Conservation (phyloP, 768 basidiomycete species). For the Stropharia rugosoannulata region DNA sequence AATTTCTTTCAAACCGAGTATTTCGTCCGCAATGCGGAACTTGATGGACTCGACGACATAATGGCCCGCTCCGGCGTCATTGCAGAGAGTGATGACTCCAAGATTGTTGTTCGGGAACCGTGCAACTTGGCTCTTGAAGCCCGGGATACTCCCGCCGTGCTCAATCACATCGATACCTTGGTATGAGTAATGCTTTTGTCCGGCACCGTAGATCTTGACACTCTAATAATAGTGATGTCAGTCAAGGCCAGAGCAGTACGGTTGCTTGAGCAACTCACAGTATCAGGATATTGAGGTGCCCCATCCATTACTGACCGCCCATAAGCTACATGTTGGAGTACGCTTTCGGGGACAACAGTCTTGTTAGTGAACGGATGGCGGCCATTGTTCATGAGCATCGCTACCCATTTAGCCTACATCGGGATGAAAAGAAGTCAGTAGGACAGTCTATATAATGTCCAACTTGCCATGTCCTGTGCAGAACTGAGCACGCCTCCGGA, state of each 20-base stretch:
- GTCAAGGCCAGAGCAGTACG: too few relatives aligned
- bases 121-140: conserved; percentile 29
- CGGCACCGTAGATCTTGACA: conserved; percentile 37
- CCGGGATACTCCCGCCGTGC: conserved; percentile 41
- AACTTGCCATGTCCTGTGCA: conserved; percentile 37
- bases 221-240: conserved; percentile 24
- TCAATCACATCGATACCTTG: conserved; percentile 42
- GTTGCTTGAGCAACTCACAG: conserved; percentile 10
- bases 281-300: too few relatives aligned
- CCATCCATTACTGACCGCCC: too few relatives aligned
- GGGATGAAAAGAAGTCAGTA: conserved; percentile 15
- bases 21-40: conserved; percentile 35
- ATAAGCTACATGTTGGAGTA: too few relatives aligned
- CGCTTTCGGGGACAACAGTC: too few relatives aligned
- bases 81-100: conserved; percentile 37
- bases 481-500: conserved; percentile 40
- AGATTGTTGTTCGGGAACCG: conserved; percentile 37
- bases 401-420: conserved; percentile 21
- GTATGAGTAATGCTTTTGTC: conserved; percentile 37
- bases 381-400: too few relatives aligned
- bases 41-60: conserved; percentile 35
- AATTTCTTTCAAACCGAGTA: conserved; percentile 29
- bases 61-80: conserved; percentile 33
- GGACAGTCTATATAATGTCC: too few relatives aligned
- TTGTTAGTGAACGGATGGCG: too few relatives aligned